These are phyloP conservation scores for Rhypophila decipiens DNA, from an alignment of 495 filamentous ascomycete genomes.

Conservation along the genomic window DNA sequence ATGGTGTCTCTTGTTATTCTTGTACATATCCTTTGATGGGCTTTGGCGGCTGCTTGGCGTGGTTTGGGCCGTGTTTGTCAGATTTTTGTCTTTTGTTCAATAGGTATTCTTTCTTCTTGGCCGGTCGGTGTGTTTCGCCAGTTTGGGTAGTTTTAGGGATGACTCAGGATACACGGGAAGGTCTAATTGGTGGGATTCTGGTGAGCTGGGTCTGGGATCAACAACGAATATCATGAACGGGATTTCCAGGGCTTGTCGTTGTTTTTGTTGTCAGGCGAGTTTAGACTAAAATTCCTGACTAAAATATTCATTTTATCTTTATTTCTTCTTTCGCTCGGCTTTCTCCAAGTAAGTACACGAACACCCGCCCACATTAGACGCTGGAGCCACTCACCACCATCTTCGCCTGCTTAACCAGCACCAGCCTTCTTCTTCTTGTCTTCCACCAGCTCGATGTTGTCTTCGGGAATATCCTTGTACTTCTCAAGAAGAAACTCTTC, in stretches of 20 bases:
- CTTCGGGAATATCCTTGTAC: conserved; percentile 78
- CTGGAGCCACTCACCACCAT: neutral
- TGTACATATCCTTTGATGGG: neutral
- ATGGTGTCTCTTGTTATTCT: neutral
- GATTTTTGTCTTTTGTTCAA: too few species aligned
- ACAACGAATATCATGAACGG: too few species aligned
- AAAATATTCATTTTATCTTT: too few species aligned
- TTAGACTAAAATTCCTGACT: too few species aligned
- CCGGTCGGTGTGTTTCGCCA: too few species aligned
- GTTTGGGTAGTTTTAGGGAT: too few species aligned
- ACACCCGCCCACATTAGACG: too few species aligned
- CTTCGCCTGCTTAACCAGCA: neutral
- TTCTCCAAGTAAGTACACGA: neutral
- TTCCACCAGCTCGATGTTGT: conserved; percentile 89
- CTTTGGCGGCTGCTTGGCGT: neutral
- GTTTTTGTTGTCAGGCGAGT: neutral
- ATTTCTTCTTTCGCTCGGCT: neutral
- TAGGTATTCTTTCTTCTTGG: too few species aligned
- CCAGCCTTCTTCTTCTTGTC: conserved; percentile 75
- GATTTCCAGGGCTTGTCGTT: too few species aligned
- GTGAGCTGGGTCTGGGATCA: too few species aligned
- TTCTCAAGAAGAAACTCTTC: conserved; percentile 82
- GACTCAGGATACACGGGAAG: too few species aligned
- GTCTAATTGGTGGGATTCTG: too few species aligned
- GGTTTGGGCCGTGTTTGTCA: neutral